Percentiles rank a stretch among this genome's conserved stretches.
These are phyloP conservation scores for Babjeviella inositovora DNA, from an alignment of 805 yeast species.

Conservation along the genomic window DNA sequence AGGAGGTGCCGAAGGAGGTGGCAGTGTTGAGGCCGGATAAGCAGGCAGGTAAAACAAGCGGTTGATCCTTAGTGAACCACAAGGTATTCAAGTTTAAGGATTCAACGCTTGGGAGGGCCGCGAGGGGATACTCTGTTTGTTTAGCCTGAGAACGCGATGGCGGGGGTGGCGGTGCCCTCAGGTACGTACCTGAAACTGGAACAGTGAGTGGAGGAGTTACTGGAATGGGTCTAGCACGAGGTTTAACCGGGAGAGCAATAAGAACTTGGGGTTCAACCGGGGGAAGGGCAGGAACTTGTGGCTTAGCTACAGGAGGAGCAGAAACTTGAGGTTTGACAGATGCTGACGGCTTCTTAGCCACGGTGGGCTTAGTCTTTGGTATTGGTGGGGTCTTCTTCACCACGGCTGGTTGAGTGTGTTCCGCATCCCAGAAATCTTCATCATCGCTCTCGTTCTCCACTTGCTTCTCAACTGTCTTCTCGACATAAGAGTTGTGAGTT, in stretches of 20 bases:
- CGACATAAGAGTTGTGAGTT: slow-evolving; percentile 3
- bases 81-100: slow-evolving; percentile 20
- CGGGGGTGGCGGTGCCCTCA: slow-evolving; percentile 15
- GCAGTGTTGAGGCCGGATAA: slow-evolving; percentile 18
- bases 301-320: slow-evolving; percentile 4
- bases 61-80: slow-evolving; percentile 23
- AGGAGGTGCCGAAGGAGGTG: slow-evolving; percentile 10
- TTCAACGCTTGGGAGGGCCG: slow-evolving; percentile 4
- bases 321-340: slow-evolving; percentile 1
- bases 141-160: slow-evolving; percentile 9
- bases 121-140: slow-evolving; percentile 9
- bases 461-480: slow-evolving; percentile 1
- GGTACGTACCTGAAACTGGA: slow-evolving; percentile 3
- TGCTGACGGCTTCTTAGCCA: slow-evolving; percentile 4
- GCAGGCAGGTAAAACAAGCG: slow-evolving; percentile 15
- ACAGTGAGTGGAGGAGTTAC: slow-evolving; percentile 3
- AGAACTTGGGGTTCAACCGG: slow-evolving; percentile 2
- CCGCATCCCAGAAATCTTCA: background rate
- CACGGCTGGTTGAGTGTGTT: background rate
- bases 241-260: background rate
- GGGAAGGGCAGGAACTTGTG: slow-evolving; percentile 3
- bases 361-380: slow-evolving; percentile 4
- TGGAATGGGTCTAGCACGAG: slow-evolving; percentile 3
- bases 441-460: background rate
- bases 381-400: slow-evolving; percentile 1